Conservation (phyloP, 345 rosid genomes). For the Aegle marmelos region DNA sequence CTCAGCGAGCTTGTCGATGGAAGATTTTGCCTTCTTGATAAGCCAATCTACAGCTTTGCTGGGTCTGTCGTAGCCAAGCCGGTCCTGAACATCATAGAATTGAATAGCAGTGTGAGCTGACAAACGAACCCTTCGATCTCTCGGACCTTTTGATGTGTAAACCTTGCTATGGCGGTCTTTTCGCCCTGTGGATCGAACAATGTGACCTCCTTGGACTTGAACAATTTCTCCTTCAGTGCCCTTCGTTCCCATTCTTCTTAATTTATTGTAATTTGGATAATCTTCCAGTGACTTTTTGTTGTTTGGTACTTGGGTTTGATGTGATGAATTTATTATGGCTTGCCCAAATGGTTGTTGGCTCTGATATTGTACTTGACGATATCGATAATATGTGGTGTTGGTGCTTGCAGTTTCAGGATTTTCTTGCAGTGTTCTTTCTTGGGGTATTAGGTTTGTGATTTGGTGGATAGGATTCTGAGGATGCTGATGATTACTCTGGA, state of each 20-base stretch:
- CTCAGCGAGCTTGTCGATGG: conserved; percentile 70
- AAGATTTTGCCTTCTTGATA: conserved; percentile 67
- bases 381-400: not conserved
- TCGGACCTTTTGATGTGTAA: conserved; percentile 70
- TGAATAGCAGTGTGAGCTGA: conserved; percentile 90
- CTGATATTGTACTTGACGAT: conserved; percentile 16
- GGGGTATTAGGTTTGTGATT: not conserved
- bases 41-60: conserved; percentile 95
- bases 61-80: conserved; percentile 81
- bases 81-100: conserved; percentile 86
- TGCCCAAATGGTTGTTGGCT: conserved; percentile 33
- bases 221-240: conserved; percentile 62
- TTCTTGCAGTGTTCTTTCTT: conserved; percentile 15
- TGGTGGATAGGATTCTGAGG: conserved; percentile 16
- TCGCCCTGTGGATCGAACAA: conserved; percentile 65
- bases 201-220: conserved; percentile 79
- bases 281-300: conserved; percentile 4
- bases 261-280: conserved; percentile 17
- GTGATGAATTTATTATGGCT: conserved; percentile 22
- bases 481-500: conserved; percentile 24
- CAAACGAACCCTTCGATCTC: conserved; percentile 75
- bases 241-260: conserved; percentile 40
- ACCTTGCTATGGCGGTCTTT: conserved; percentile 91
- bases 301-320: not conserved
- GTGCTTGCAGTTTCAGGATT: not conserved